phyloP scores from a whole-genome alignment of 257 asterid genomes.

The Solanum tarapatanum region DNA sequence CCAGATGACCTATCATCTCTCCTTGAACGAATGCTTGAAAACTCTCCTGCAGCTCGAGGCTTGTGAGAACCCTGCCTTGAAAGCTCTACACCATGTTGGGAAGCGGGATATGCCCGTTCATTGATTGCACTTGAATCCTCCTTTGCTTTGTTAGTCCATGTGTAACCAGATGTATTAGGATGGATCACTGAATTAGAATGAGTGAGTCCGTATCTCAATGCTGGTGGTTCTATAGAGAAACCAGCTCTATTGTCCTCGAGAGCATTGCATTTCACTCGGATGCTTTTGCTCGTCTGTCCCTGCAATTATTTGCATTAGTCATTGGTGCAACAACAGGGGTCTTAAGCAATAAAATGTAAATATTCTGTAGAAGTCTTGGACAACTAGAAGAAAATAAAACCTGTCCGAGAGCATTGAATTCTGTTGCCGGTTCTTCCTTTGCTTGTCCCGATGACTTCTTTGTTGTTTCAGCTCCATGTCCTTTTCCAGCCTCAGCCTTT shows the following conservation, averaged over 20 bases:
- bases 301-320: background rate
- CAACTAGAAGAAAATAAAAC: conserved; percentile 12
- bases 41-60: conserved; percentile 1
- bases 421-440: conserved; percentile 3
- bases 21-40: conserved; percentile 1
- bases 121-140: conserved; percentile 6
- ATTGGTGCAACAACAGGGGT: background rate
- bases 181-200: conserved; percentile 62
- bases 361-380: background rate
- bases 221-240: conserved; percentile 48
- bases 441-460: conserved; percentile 15
- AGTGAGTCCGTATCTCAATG: conserved; percentile 22
- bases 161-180: conserved; percentile 39
- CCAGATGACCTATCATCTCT: conserved; percentile 2
- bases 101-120: conserved; percentile 2
- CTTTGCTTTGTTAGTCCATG: conserved; percentile 28
- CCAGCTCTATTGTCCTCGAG: conserved; percentile 48
- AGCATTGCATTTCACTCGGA: conserved; percentile 29
- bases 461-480: conserved; percentile 5
- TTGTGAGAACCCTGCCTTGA: conserved; percentile 19
- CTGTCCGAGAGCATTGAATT: conserved; percentile 12
- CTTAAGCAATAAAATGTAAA: background rate
- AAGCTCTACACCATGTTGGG: conserved; percentile 10
- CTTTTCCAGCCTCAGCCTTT: conserved; percentile 27
- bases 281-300: conserved; percentile 29